Evolutionary conservation across 1,284 basidiomycete species (phyloP), one percentile per base, ranked within the genome.

Genomic region (Leucocoprinus gongylophorus): DNA sequence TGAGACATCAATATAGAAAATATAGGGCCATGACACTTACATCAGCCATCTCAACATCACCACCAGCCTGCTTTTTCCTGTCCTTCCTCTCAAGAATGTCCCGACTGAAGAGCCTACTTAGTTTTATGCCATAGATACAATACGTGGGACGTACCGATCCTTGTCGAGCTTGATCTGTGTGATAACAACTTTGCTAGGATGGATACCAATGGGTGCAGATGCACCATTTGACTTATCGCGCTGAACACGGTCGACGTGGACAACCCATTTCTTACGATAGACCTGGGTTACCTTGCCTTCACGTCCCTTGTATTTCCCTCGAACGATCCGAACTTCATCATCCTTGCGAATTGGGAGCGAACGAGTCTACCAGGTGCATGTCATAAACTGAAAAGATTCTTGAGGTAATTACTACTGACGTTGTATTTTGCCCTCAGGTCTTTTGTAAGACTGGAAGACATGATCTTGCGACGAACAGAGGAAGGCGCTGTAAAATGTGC

Each of bases 191-290:
- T 98, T 99, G 76, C 89, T 93, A 57, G 97, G 95, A 80, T 95
- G 88, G 65, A 99, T 85, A 62, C 94, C 94, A 65, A 98, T 93
- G 64, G 91, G 88, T 55, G 88, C 84, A 54, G 94, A 88, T 58
- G 94, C 88, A 61, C 97, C 97, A 71, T 97, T 97, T 62, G 91
- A 91, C 79, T 99, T 99, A 79, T 99, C 97, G 61, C 95, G 85
- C 65, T 90, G 87, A 57, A 99, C 94, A 70, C 95, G 91, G 74
- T 99, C 97, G 67, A 99, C 90, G 77, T 98, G 89, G 72, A 99
- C 90, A 54, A 98, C 92, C 91, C 92, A 98, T 75, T 97, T 97
- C 88, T 98, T 97, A 71, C 95, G 90, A 85, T 97, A 97, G 58
- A 98, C 95, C 74, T 94, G 91, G 57, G 88, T 91, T 61, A 95